Conservation (phyloP, 257 asterid species). For the Gentiana macrophylla region DNA sequence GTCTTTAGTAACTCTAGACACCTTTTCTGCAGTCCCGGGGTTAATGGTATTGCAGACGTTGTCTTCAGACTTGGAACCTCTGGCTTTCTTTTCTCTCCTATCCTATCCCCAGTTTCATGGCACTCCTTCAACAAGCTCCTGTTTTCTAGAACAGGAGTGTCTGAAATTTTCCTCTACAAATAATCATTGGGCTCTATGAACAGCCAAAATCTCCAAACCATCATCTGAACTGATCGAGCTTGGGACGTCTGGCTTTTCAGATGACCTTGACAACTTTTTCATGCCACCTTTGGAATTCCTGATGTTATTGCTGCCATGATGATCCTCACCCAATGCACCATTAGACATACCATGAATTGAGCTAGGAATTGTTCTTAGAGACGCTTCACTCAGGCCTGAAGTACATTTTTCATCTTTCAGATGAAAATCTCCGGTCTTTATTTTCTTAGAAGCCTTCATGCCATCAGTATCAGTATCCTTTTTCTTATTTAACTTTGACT, state of each 20-base stretch:
- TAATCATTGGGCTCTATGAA: conserved; percentile 38
- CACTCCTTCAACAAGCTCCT: conserved; percentile 31
- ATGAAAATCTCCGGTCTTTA: conserved; percentile 40
- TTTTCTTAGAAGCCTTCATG: conserved; percentile 56
- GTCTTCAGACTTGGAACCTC: conserved; percentile 52
- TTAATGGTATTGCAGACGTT: conserved; percentile 39
- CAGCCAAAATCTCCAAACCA: conserved; percentile 27
- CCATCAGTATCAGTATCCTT: conserved; percentile 47
- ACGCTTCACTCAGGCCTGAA: conserved; percentile 17
- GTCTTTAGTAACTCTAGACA: conserved; percentile 30
- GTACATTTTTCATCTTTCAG: conserved; percentile 44
- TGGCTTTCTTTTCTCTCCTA: conserved; percentile 68
- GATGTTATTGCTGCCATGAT: conserved; percentile 13
- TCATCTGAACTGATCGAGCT: conserved; percentile 34
- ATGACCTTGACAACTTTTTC: conserved; percentile 20
- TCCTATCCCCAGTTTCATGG: conserved; percentile 28
- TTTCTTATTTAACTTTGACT: conserved; percentile 40
- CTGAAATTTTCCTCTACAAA: conserved; percentile 49
- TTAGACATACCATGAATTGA: conserved; percentile 26
- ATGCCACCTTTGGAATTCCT: conserved; percentile 33
- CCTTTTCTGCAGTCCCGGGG: conserved; percentile 30
- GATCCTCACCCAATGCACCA: conserved; percentile 36
- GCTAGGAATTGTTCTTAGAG: no score
- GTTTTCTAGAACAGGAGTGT: conserved; percentile 33
- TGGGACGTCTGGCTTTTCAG: conserved; percentile 27